Conservation (phyloP, 1,139 yeast species). For the Candida dubliniensis region DNA sequence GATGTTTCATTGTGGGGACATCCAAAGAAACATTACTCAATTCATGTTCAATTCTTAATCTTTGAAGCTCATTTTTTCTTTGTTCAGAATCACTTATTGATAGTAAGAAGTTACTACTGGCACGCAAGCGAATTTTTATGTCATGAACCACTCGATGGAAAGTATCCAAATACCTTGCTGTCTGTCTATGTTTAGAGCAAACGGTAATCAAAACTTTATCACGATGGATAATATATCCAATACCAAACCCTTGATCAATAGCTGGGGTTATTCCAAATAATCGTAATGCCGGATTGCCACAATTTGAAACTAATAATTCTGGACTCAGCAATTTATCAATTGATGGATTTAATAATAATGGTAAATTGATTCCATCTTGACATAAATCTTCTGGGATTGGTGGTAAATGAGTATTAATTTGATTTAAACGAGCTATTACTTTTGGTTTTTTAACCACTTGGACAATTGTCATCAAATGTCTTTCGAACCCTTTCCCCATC, state of each 20-base stretch:
- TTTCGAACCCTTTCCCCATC: conserved; percentile 66
- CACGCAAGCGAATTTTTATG: conserved; percentile 47
- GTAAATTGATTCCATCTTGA: conserved; percentile 33
- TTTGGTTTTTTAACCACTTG: conserved; percentile 39
- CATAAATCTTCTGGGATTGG: conserved; percentile 24
- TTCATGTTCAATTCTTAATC: conserved; percentile 37
- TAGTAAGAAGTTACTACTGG: conserved; percentile 34
- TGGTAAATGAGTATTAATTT: conserved; percentile 34
- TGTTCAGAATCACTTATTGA: conserved; percentile 36
- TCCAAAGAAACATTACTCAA: conserved; percentile 30
- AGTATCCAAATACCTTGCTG: conserved; percentile 64
- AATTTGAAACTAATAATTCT: conserved; percentile 51
- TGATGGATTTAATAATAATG: conserved; percentile 59
- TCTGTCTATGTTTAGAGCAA: conserved; percentile 74
- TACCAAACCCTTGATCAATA: conserved; percentile 70
- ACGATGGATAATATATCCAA: conserved; percentile 71
- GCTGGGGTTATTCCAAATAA: conserved; percentile 80
- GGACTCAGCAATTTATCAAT: conserved; percentile 43
- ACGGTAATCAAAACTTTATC: conserved; percentile 61
- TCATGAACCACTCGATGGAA: conserved; percentile 60
- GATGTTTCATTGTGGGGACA: conserved; percentile 36
- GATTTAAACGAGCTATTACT: conserved; percentile 41
- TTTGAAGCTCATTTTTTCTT: conserved; percentile 37
- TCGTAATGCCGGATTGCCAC: conserved; percentile 77
- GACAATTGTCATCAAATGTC: conserved; percentile 65